Evolutionary conservation across 768 basidiomycete genomes (phyloP).

Genomic region (Mrakia blollopis): DNA sequence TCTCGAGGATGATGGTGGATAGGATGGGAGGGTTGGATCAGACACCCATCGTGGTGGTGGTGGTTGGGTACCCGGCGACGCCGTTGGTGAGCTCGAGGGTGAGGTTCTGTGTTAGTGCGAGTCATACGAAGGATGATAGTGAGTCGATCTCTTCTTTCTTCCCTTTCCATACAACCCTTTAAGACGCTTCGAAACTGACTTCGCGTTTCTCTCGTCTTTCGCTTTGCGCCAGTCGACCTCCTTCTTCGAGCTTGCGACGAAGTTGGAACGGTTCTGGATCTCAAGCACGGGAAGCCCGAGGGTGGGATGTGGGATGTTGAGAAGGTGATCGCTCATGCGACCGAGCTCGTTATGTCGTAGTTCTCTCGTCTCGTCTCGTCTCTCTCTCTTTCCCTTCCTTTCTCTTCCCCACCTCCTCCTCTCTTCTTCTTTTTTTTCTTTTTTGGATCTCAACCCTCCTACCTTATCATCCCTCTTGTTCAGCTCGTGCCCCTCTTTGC

Average conservation of each 20-base stretch:
- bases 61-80: conserved; percentile 67
- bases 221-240: conserved; percentile 54
- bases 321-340: conserved; percentile 63
- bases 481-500: too few species aligned
- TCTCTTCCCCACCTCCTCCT: neutral
- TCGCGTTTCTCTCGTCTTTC: neutral
- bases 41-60: conserved; percentile 79
- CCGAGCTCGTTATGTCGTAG: conserved; percentile 57
- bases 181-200: neutral
- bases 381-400: neutral
- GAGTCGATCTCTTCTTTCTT: neutral
- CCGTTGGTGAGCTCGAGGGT: conserved; percentile 81
- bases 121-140: conserved; percentile 92
- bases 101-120: conserved; percentile 86
- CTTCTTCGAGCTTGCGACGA: conserved; percentile 84
- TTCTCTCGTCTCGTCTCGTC: too few species aligned
- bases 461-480: too few species aligned
- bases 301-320: conserved; percentile 73
- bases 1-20: conserved; percentile 78
- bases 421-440: too few species aligned
- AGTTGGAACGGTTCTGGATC: conserved; percentile 78
- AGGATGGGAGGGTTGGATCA: conserved; percentile 51
- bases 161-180: too few species aligned
- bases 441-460: too few species aligned
- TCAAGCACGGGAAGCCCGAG: conserved; percentile 64